Conservation (phyloP, 2,329 filamentous ascomycete species). For the Penicillium sp. region DNA sequence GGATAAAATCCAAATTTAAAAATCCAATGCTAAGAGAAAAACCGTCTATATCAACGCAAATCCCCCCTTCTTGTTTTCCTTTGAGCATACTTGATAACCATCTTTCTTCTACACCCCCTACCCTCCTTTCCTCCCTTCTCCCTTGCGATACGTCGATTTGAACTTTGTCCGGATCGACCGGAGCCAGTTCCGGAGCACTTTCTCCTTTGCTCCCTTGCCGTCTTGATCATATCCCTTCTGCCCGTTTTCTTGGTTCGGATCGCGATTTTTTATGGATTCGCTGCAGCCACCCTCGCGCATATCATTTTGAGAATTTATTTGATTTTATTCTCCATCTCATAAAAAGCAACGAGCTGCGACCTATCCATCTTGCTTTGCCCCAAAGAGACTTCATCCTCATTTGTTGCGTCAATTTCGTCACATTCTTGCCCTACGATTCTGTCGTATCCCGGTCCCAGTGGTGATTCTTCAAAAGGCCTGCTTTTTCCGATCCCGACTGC, state of each 20-base stretch:
- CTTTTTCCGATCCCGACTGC: conserved; percentile 37
- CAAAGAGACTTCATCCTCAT: conserved; percentile 10
- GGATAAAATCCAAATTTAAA: conserved; percentile 4
- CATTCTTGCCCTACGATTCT: conserved; percentile 34
- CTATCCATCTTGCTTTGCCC: conserved; percentile 12
- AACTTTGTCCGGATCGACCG: conserved; percentile 31
- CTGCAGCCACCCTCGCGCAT: conserved; percentile 28
- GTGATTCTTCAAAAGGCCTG: conserved; percentile 35
- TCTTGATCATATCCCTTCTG: conserved; percentile 24
- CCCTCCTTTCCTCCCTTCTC: conserved; percentile 30
- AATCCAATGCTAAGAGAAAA: conserved; percentile 11
- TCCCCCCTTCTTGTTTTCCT: conserved; percentile 12
- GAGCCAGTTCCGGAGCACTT: conserved; percentile 25
- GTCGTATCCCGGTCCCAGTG: conserved; percentile 24
- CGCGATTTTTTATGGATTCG: conserved; percentile 24
- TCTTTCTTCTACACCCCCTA: conserved; percentile 14
- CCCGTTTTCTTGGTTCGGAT: conserved; percentile 25
- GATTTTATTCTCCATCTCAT: conserved; percentile 11
- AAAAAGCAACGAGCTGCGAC: conserved; percentile 26
- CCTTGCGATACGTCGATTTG: conserved; percentile 30
- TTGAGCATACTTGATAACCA: conserved; percentile 16
- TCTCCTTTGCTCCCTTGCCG: conserved; percentile 29
- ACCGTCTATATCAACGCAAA: conserved; percentile 34
- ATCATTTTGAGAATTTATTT: conserved; percentile 13
- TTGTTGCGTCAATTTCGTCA: conserved; percentile 25